A percentile compares a stretch with the other conserved stretches of the same genome.
These are phyloP conservation scores for Phyllosticta paracitricarpa DNA, from an alignment of 2,329 filamentous ascomycete genomes.

Conservation along the genomic window DNA sequence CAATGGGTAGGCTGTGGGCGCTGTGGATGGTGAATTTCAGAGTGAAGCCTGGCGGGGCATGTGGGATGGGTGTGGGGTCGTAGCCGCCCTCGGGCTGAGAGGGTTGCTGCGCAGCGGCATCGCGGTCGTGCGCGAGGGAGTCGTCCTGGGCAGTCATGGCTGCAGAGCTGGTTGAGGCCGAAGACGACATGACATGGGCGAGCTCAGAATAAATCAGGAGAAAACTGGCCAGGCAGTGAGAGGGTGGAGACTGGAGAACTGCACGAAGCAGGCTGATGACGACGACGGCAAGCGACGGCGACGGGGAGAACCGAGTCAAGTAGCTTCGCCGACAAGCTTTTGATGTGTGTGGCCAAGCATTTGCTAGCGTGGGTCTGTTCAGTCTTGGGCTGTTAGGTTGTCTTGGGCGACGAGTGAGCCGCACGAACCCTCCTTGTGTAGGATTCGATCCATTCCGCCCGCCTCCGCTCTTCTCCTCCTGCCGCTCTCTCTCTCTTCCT, in stretches of 20 bases:
- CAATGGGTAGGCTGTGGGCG: conserved; percentile 70
- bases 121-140: neutral
- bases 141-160: neutral
- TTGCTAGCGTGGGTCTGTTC: neutral
- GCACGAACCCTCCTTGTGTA: neutral
- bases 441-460: neutral
- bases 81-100: conserved; percentile 61
- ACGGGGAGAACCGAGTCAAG: neutral
- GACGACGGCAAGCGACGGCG: neutral
- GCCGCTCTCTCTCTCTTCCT: neutral
- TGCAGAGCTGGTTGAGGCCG: neutral
- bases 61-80: conserved; percentile 67
- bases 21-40: conserved; percentile 75
- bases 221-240: neutral
- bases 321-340: neutral
- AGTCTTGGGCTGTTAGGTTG: neutral
- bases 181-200: neutral
- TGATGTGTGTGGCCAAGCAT: neutral
- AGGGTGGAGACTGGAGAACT: neutral
- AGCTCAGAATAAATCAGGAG: neutral
- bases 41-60: conserved; percentile 68
- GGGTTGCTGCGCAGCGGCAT: neutral
- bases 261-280: neutral
- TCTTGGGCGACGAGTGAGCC: neutral
- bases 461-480: neutral